Evolutionary conservation across 345 rosid species (phyloP), one percentile per base, ranked within the genome.

Genomic region (Noccaea bulbosa): DNA sequence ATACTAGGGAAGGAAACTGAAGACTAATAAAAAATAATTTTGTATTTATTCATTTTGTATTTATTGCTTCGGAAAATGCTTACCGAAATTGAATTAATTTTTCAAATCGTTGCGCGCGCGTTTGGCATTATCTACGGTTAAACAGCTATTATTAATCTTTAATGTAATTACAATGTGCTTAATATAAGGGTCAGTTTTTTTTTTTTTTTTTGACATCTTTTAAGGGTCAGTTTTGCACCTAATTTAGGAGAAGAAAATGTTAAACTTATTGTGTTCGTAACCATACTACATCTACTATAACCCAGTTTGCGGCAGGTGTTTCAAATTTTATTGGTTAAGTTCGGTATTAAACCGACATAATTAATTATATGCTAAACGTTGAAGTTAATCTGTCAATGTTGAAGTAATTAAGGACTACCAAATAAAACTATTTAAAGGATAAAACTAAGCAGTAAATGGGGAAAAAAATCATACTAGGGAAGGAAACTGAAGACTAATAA

Each of bases 41-140:
- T 69, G 60, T 62, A 75, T 67, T 75, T 46, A 75, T 62, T 75
- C n/a, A 43, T 32, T 33, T 69, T 69, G 60, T 62, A 75, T 67
- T 75, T 46, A 75, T 62, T 75, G 58, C 74, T 45, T 54, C 62
- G 37, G 5, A 61, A 35, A 52, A 8, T 34, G 45, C 32, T 46
- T 12, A 61, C 37, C 77, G 11, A 60, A 52, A 37, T 12, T 14
- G 1, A 65, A 57, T 15, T 58, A 10, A 15, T 16, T 12, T 11
- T 74, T n/a, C 12, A 51, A 27, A 41, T 48, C 44, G 14, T 32
- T n/a, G 41, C 43, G 57, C 9, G 56, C 43, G 57, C 9, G 56
- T 64, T 63, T 55, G 77, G 61, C 66, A 73, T 27, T 22, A 65
- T 37, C 65, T 33, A 41, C 34, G 11, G 30, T 27, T 47, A 5